phyloP scores from a whole-genome alignment of 768 basidiomycete genomes.

The Phanerodontia chrysosporium region DNA sequence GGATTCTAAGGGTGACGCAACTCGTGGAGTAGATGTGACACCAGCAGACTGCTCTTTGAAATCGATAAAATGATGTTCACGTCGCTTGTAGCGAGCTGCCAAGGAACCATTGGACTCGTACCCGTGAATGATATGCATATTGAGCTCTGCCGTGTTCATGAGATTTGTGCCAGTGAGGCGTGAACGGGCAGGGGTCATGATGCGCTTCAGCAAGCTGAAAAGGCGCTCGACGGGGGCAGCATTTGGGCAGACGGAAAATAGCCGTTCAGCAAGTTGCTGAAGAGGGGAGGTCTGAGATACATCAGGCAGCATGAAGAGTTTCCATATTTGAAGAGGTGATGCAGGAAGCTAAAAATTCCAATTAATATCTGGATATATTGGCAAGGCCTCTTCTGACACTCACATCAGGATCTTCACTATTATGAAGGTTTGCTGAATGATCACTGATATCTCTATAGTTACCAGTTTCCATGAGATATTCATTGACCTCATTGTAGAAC shows the following conservation, averaged over 20 bases:
- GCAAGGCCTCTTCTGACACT: neutral
- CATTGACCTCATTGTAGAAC: neutral
- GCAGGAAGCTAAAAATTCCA: neutral
- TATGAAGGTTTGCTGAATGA: neutral
- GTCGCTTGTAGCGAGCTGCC: neutral
- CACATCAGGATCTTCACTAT: neutral
- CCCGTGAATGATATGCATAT: neutral
- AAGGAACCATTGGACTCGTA: neutral
- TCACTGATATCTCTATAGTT: neutral
- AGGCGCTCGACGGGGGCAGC: neutral
- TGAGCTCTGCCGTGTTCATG: constrained; percentile 6
- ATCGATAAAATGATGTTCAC: neutral
- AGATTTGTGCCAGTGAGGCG: neutral
- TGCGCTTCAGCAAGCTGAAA: constrained; percentile 7
- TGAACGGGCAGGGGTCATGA: neutral
- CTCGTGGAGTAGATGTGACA: neutral
- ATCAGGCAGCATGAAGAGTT: neutral
- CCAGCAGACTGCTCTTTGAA: no score
- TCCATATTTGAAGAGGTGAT: neutral
- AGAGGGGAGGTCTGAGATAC: neutral
- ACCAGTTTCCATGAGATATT: neutral
- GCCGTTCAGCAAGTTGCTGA: neutral
- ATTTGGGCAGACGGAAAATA: constrained; percentile 1
- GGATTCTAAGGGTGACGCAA: neutral
- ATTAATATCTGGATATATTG: neutral